A percentile compares a stretch with the other conserved stretches of the same genome.
Conservation (phyloP, 1,139 yeast species). For the Lodderomyces theae region DNA sequence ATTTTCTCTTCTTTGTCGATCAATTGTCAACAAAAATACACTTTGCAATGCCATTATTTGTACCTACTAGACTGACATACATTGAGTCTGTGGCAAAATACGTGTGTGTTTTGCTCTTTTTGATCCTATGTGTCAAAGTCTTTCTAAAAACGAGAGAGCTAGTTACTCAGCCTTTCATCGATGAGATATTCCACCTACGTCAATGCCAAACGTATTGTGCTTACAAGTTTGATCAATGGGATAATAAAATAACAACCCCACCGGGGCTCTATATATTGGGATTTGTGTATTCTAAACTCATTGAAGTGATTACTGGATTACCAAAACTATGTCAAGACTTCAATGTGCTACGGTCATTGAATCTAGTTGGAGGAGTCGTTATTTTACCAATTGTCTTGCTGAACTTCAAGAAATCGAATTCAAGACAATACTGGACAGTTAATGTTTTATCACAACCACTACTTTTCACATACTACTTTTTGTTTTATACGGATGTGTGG, state of each 20-base stretch:
- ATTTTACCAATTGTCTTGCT: conserved; percentile 46
- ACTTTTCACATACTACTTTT: conserved; percentile 64
- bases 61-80: conserved; percentile 7
- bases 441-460: conserved; percentile 65
- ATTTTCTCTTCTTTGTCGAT: neutral
- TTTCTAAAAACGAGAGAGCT: conserved; percentile 18
- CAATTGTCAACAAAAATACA: neutral
- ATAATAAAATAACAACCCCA: conserved; percentile 91
- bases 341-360: conserved; percentile 53
- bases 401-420: conserved; percentile 22
- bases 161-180: conserved; percentile 52
- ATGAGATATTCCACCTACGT: conserved; percentile 81
- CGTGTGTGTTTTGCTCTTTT: conserved; percentile 13
- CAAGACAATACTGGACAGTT: conserved; percentile 42
- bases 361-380: conserved; percentile 60
- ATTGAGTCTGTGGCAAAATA: conserved; percentile 6
- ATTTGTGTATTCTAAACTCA: conserved; percentile 38
- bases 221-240: conserved; percentile 69
- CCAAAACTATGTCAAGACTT: conserved; percentile 31
- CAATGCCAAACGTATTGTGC: conserved; percentile 70
- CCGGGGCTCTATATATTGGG: conserved; percentile 86
- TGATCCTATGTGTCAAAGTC: conserved; percentile 17
- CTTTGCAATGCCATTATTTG: conserved; percentile 17
- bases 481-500: conserved; percentile 95
- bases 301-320: conserved; percentile 18